Base-by-base conservation (phyloP, 345 rosid species). In the Tarenaya hassleriana region DNA sequence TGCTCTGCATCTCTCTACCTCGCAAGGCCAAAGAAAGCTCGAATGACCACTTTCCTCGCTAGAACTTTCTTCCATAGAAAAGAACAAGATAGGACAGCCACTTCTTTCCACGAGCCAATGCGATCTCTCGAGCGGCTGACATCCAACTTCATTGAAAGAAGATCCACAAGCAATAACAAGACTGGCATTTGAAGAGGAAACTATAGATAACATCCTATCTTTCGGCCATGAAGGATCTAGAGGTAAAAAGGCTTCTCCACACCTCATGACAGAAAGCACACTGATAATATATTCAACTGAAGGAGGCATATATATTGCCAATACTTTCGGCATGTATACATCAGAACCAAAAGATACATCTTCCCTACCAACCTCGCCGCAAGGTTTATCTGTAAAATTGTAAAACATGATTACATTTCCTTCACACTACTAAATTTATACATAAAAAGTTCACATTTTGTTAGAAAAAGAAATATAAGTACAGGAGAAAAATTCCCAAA, bases 151-250 rank as follows among this genome's bases (percentile, higher is more conserved):
- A 14, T 54, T 68, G 63, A 77, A 80, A 7, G 75, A 70, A 38
- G 73, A 61, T 20, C 64, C 75, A 10, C 73, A 76, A n/a, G 74
- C 57, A 34, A 92, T 64, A 53, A 85, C 43, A 61, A 84, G 75
- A 69, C 70, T 47, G 43, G 66, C 77, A 63, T 68, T 66, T 0
- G 90, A 79, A 61, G 69, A 66, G 12, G 75, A 63, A 53, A 85
- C 15, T 47, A 81, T 34, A 0, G 88, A 81, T 52, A 79, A 50
- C 48, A 83, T 72, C 59, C 96, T 83, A 4, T 81, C 90, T 64
- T 66, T 78, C 0, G 98, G 96, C 96, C 95, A 92, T 3, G 68
- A 76, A 38, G 90, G 90, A 77, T 88, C 94, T 7, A 88, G 73
- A 56, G 96, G 84, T 71, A 88, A 67, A 74, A 88, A 83, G 16